A percentile compares a stretch with the other conserved stretches of the same genome.
These are phyloP conservation scores for Aspergillus conjunctus DNA, from an alignment of 495 filamentous ascomycete genomes.

Conservation along the genomic window DNA sequence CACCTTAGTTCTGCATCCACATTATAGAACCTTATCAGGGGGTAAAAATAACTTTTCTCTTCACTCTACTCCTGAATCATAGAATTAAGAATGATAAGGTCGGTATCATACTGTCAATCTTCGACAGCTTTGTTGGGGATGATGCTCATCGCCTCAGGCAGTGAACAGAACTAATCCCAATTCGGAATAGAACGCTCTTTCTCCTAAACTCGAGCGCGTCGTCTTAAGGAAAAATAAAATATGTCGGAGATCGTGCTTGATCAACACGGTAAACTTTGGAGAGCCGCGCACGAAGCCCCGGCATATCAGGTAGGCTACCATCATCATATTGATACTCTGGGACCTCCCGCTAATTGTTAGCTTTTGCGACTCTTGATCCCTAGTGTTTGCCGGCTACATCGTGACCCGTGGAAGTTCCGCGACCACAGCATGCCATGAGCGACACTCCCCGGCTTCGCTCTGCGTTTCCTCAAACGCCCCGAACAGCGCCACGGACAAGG, in stretches of 20 bases:
- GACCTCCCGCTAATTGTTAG: not conserved
- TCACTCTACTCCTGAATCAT: too few relatives aligned
- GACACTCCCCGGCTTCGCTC: slow-evolving; percentile 72
- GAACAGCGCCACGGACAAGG: slow-evolving; percentile 41
- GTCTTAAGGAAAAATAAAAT: not conserved
- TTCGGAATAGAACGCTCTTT: slow-evolving; percentile 5
- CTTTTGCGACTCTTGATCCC: slow-evolving; percentile 17
- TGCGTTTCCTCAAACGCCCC: slow-evolving; percentile 68
- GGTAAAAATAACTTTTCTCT: too few relatives aligned
- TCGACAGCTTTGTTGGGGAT: too few relatives aligned
- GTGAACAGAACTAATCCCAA: slow-evolving; percentile 16
- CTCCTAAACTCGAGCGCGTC: not conserved
- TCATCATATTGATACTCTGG: not conserved
- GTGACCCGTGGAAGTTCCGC: slow-evolving; percentile 22
- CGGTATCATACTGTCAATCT: too few relatives aligned
- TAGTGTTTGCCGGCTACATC: slow-evolving; percentile 11
- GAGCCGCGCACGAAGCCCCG: not conserved
- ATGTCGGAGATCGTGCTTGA: not conserved
- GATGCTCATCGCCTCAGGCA: not conserved
- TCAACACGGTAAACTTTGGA: not conserved
- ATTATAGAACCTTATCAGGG: too few relatives aligned
- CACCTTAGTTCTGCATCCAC: too few relatives aligned
- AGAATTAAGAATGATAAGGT: too few relatives aligned
- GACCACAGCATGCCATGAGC: slow-evolving; percentile 67
- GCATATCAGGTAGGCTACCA: not conserved